These are phyloP conservation scores for Exophiala bonariae DNA, from an alignment of 2,329 filamentous ascomycete genomes.

Conservation along the genomic window DNA sequence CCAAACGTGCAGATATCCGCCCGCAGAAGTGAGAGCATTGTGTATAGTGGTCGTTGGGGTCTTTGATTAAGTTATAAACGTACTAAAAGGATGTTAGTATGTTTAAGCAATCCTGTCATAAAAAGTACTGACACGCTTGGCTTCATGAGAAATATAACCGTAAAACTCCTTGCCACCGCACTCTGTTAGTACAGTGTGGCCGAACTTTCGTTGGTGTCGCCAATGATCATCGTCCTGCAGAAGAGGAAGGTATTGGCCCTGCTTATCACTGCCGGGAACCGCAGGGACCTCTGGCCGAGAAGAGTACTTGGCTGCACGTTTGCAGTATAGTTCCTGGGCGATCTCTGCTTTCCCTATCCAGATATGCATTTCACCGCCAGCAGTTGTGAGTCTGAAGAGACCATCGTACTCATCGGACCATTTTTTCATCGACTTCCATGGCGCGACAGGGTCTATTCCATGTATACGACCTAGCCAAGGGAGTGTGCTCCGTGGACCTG, in stretches of 20 bases:
- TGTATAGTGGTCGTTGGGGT: constrained; percentile 15
- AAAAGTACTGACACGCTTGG: constrained; percentile 5
- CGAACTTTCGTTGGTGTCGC: constrained; percentile 18
- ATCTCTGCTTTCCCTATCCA: constrained; percentile 18
- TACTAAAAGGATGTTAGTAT: not conserved
- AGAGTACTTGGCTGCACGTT: constrained; percentile 18
- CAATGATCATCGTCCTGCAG: constrained; percentile 16
- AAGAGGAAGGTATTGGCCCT: constrained; percentile 16
- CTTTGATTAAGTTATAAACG: constrained; percentile 13
- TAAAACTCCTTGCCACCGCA: constrained; percentile 12
- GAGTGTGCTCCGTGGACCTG: constrained; percentile 13
- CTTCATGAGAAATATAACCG: constrained; percentile 11
- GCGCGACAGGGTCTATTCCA: constrained; percentile 10
- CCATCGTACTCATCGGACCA: constrained; percentile 17
- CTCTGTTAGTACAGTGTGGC: constrained; percentile 10
- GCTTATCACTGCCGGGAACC: constrained; percentile 12
- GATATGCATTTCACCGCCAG: constrained; percentile 20
- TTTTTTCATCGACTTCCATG: constrained; percentile 20
- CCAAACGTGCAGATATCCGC: constrained; percentile 9
- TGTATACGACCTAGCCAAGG: constrained; percentile 17
- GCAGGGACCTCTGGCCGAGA: constrained; percentile 15
- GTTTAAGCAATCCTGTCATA: too few species aligned
- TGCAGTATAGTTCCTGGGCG: constrained; percentile 18
- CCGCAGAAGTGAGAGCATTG: constrained; percentile 12
- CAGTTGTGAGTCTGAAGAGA: constrained; percentile 15